Evolutionary conservation across 1,139 yeast species (phyloP), one percentile per base, ranked within the genome.

Genomic region (Wickerhamomyces sp.): DNA sequence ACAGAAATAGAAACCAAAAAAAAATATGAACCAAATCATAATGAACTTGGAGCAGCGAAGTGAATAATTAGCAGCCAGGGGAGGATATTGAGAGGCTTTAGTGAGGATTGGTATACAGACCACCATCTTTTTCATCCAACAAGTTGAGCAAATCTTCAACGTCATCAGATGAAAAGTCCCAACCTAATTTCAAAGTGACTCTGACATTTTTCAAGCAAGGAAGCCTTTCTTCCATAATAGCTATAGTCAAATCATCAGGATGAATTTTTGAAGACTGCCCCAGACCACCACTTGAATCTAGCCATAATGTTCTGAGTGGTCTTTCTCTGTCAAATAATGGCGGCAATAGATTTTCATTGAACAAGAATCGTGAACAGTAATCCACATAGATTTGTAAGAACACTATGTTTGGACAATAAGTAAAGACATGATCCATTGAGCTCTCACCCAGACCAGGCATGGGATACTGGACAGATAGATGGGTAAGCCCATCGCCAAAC

Each of bases 181-280:
- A 91, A 5, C 96, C 96, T 28, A 91, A 62, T 56, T 81, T 80
- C 18, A 82, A 74, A 15, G 93, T 81, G 32, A 88, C 71, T 32
- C 81, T 68, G 3, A 91, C 65, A 35, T 72, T 72, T 43, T 70
- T 68, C 50, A 91, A 64, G 30, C 65, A 47, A 0, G 95, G 95
- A 16, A 91, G 60, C 47, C 95, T 64, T 9, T 75, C 80, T 42
- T 88, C 96, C 49, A 77, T 70, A 15, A 89, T 61, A 0, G 97
- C 96, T 34, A 88, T 70, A 0, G 94, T 85, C 42, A 91, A 65
- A 56, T 89, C 96, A 46, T 86, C 82, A 0, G 97, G 95, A 48
- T 85, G 87, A 21, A 91, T 62, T 52, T 86, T 85, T 17, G 80
- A 75, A 6, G 87, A 72, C 33, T 91, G 86, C 2, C 97, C 96